Evolutionary conservation across 495 filamentous ascomycete species (phyloP), one percentile per base, ranked within the genome.

Genomic region (Penicillium verhagenii): DNA sequence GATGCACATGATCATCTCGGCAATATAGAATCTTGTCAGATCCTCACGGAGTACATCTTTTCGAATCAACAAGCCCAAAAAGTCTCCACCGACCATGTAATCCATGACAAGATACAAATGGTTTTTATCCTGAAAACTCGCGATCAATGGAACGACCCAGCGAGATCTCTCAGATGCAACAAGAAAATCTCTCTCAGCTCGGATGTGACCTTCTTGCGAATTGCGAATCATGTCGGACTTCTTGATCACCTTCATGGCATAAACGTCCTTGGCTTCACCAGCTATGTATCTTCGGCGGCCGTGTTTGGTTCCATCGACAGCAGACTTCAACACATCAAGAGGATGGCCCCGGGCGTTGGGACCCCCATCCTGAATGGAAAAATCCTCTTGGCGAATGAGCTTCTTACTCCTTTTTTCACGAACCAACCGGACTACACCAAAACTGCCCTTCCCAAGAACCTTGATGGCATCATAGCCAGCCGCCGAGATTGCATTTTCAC

Each of bases 41-140:
- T 79, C 74, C 68, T 97, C 93, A 49, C 81, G 82, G 8, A 97
- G 80, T 3, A 87, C 81, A 51, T 90, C 86, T 64, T 91, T 87
- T 23, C 92, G 86, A 56, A 96, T 88, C 9, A 97, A 70, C 6
- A 96, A 73, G 1, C 89, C 88, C 3, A 97, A 78, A 58, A 97
- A 96, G 65, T 97, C 93, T 2, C 93, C 93, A 14, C 93, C 93
- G 6, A 95, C 86, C 90, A 96, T 95, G 64, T 96, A 97, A 53
- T 97, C 92, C 91, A 96, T 96, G 52, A 96, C 87, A 10, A 97
- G 83, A 63, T 96, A 96, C 23, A 97, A 75, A 61, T 90, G 88
- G 16, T 80, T 79, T 29, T 78, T 74, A 68, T 97, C 93, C 66
- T 97, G 90, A 62, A 97, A 96, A 60, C 89, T 93, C 45, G 89